Percentiles rank a stretch among this genome's conserved stretches.
phyloP scores from a whole-genome alignment of 1,284 basidiomycete genomes.

The Naganishia cerealis region DNA sequence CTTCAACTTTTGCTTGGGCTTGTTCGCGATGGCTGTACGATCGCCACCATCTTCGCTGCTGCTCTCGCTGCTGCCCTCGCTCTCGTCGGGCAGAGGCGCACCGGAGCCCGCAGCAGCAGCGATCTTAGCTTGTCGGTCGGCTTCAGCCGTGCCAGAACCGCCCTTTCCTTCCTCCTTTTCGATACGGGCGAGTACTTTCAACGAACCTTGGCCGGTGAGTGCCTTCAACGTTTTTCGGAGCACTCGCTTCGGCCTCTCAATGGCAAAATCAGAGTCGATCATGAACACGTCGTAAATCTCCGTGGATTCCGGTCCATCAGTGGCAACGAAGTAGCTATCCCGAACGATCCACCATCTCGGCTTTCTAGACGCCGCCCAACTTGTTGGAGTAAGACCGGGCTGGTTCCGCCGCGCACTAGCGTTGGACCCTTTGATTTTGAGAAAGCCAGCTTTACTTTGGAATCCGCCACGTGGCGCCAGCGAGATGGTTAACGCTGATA shows the following conservation, averaged over 20 bases:
- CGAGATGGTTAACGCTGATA: conserved; percentile 81
- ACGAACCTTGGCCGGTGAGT: conserved; percentile 38
- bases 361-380: conserved; percentile 68
- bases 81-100: conserved; percentile 8
- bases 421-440: conserved; percentile 59
- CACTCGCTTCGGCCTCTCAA: conserved; percentile 61
- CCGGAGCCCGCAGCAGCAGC: conserved; percentile 35
- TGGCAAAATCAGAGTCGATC: conserved; percentile 83
- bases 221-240: conserved; percentile 49
- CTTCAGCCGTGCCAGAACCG: conserved; percentile 16
- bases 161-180: conserved; percentile 31
- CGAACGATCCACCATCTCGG: conserved; percentile 90
- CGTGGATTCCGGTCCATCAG: conserved; percentile 82
- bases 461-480: conserved; percentile 79
- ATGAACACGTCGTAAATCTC: conserved; percentile 90
- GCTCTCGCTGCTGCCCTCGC: conserved; percentile 14
- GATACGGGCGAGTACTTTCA: conserved; percentile 29
- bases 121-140: conserved; percentile 22
- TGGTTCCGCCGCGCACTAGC: conserved; percentile 57
- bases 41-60: conserved; percentile 18
- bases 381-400: conserved; percentile 51
- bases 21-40: background rate
- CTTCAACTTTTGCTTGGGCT: conserved; percentile 11
- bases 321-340: conserved; percentile 85
- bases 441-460: conserved; percentile 81